Base-by-base conservation (phyloP, 495 filamentous ascomycete genomes). In the Aspergillus cristatus region DNA sequence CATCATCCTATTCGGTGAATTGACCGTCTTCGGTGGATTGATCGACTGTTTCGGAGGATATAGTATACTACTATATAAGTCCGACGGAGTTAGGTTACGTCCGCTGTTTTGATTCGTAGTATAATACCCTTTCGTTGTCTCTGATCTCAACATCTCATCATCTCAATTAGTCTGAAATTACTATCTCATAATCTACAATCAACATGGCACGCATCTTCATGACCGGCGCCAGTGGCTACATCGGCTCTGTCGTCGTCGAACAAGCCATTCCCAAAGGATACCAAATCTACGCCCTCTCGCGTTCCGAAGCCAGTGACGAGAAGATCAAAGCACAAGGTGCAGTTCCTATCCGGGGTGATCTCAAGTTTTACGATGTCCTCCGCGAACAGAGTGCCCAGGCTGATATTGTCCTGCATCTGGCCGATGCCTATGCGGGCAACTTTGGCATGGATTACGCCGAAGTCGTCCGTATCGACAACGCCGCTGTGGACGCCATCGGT, bases 201-300 rank as follows among this genome's bases (percentile, higher is more conserved):
- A 33, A 33, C 6, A 43, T 28, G 22, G 42, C 37, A 34, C 41
- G 36, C 32, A 34, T 70, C 43, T 68, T 70, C 57, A 55, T 70
- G 7, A 65, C 64, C 13, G 66, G 66, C 13, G 66, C 48, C 18
- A 53, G 43, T 31, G 66, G 66, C 42, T 68, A 61, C 48, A 56
- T 70, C 35, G 65, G 66, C 32, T 44, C 49, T 8, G 35, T 35
- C 7, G 36, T 66, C 18, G 48, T 45, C 34, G 35, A 56, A 18
- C 38, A 48, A 16, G 60, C 62, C 34, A 18, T 67, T 26, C 34
- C 48, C 24, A 31, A 54, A 7, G 62, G 62, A 32, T 60, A 67
- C 40, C 34, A 38, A 15, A 57, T 71, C 1, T 43, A 43, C 33
- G 59, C 54, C 5, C 50, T 71, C 6, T 58, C 61, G 1, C 62